Evolutionary conservation across 805 yeast genomes (phyloP), one percentile per base, ranked within the genome.

Genomic region (Yueomyces sinensis): DNA sequence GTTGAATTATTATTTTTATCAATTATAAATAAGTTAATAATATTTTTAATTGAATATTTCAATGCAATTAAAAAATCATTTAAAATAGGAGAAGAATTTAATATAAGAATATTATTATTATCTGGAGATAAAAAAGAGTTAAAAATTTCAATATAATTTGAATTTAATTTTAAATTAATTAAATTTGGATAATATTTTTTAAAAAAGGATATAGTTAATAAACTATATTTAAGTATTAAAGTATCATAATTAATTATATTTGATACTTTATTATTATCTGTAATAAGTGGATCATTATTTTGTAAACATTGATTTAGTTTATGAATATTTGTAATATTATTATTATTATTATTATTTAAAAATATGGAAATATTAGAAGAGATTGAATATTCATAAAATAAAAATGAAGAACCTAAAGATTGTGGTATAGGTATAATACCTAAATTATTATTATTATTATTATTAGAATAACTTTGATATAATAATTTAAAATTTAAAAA

Each of bases 21-120:
- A 7, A 42, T 33, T 17, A 39, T 30, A 32, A 52, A 41, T 13
- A 53, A 27, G 7, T 42, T 41, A 3, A 54, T 40, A 27, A 55
- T 41, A 34, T 54, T 55, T 33, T 52, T 52, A n/a, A 54, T 52
- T 3, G 59, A 55, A 32, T 42, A 52, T 32, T 51, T 55, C 28
- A 53, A 37, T 1, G 58, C 49, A 3, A 52, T 51, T n/a, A 55
- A 38, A 19, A 53, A 50, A 41, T 55, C 54, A 4, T 52, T 46
- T 29, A 52, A 37, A 16, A 51, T 30, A 27, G 41, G 41, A 32
- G 49, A 48, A 3, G 58, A 52, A n/a, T 52, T 52, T 6, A 47
- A 44, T 3, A 46, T 42, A 20, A 54, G 31, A 17, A 53, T 33
- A 37, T 53, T 53, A 7, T 40, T 22, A 17, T 39, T 39, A 19